These are phyloP conservation scores for Nitzschia inconspicua DNA, from an alignment of 108 stramenopile species.

Conservation along the genomic window DNA sequence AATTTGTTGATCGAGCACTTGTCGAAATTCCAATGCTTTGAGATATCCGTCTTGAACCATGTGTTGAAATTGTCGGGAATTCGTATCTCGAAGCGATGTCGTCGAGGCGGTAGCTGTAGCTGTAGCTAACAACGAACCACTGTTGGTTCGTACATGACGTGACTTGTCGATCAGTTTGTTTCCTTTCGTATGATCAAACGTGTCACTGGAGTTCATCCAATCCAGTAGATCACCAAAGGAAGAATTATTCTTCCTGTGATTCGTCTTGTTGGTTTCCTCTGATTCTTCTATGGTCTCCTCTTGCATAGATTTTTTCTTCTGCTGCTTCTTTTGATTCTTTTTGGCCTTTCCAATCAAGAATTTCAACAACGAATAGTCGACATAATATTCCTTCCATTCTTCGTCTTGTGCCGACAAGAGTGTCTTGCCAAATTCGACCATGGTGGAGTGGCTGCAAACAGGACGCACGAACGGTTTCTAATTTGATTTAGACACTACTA, in stretches of 20 bases:
- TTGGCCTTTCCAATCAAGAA: constrained; percentile 18
- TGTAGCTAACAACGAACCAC: background rate
- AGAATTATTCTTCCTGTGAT: background rate
- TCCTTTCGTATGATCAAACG: no score
- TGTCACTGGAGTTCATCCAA: no score
- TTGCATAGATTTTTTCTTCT: background rate
- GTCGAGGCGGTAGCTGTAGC: background rate
- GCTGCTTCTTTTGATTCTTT: background rate
- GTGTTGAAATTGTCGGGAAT: background rate
- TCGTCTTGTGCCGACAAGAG: constrained; percentile 27
- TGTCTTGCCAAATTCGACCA: constrained; percentile 60
- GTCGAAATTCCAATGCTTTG: constrained; percentile 33
- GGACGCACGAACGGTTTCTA: no score
- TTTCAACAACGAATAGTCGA: constrained; percentile 57
- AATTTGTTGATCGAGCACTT: constrained; percentile 54
- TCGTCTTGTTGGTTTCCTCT: background rate
- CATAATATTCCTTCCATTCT: constrained; percentile 48
- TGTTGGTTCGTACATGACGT: no score
- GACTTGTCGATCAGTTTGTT: no score
- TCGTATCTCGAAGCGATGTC: background rate
- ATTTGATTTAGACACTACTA: no score
- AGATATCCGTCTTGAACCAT: background rate
- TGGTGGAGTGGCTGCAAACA: no score
- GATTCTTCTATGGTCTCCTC: background rate
- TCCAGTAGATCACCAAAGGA: background rate